These are phyloP conservation scores for Lachnellula hyalina DNA, from an alignment of 2,329 filamentous ascomycete species.

Conservation along the genomic window DNA sequence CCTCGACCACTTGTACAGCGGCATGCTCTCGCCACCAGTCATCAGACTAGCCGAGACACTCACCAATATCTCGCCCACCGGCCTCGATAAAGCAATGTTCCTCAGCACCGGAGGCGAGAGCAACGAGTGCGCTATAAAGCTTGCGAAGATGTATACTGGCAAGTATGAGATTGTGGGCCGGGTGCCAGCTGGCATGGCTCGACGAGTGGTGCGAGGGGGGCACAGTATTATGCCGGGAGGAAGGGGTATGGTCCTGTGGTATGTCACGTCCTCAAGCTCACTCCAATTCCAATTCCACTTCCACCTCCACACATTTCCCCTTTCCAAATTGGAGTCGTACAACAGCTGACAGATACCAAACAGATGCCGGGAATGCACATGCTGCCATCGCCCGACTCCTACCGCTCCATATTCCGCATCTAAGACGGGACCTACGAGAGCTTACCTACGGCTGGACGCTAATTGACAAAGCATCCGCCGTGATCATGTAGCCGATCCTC, in stretches of 20 bases:
- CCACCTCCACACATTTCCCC: too few species aligned
- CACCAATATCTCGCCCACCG: constrained; percentile 42
- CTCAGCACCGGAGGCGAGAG: constrained; percentile 35
- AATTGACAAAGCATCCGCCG: constrained; percentile 49
- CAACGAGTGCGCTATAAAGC: constrained; percentile 58
- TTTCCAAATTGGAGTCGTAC: too few species aligned
- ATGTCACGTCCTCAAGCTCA: neutral
- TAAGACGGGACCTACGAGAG: constrained; percentile 59
- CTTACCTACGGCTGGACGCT: constrained; percentile 57
- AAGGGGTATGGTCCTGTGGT: constrained; percentile 38
- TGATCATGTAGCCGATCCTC: constrained; percentile 57
- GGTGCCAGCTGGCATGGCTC: constrained; percentile 57
- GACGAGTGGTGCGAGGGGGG: constrained; percentile 46
- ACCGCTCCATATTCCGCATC: constrained; percentile 55
- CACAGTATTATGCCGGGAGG: constrained; percentile 50
- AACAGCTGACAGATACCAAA: neutral
- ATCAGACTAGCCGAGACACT: constrained; percentile 47
- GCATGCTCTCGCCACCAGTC: constrained; percentile 54
- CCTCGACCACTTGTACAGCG: constrained; percentile 55
- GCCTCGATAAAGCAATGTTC: constrained; percentile 52
- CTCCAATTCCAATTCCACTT: neutral
- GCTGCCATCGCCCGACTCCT: constrained; percentile 55
- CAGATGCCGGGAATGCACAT: constrained; percentile 51
- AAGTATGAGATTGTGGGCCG: constrained; percentile 47
- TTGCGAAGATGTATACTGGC: constrained; percentile 59